Evolutionary conservation across 2,329 filamentous ascomycete species (phyloP).

Genomic region (Diaporthe citri): DNA sequence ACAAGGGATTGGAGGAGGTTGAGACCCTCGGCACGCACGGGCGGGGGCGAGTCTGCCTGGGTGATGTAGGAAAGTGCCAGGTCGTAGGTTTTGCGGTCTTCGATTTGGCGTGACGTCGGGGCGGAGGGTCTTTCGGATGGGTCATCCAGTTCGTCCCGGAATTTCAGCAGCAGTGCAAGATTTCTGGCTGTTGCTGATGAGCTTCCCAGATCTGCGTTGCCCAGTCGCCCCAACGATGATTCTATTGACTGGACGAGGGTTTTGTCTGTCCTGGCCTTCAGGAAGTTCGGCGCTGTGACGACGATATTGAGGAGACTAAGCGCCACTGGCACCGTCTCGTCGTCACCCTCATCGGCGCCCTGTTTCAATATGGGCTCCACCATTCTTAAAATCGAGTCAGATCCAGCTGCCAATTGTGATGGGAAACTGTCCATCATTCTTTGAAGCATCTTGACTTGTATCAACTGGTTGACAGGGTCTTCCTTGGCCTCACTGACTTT

Average conservation of each 20-base stretch:
- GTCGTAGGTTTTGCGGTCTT: constrained; percentile 72
- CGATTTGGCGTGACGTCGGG: constrained; percentile 62
- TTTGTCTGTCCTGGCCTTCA: constrained; percentile 59
- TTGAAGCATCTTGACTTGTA: constrained; percentile 73
- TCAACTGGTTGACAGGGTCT: constrained; percentile 62
- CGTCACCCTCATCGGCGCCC: constrained; percentile 55
- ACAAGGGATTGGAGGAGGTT: constrained; percentile 72
- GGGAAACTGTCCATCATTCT: constrained; percentile 73
- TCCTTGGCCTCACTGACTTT: constrained; percentile 44
- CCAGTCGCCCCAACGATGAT: constrained; percentile 59
- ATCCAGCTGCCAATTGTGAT: constrained; percentile 73
- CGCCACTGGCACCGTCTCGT: constrained; percentile 65
- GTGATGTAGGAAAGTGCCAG: constrained; percentile 75
- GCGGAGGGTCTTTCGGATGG: constrained; percentile 52
- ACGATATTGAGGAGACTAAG: constrained; percentile 73
- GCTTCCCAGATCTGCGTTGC: constrained; percentile 53
- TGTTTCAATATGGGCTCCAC: constrained; percentile 68
- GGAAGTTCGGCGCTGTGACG: constrained; percentile 69
- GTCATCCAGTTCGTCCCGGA: constrained; percentile 66
- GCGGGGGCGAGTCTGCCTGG: constrained; percentile 71
- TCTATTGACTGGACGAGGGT: constrained; percentile 61
- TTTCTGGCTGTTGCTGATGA: constrained; percentile 68
- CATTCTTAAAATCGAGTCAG: constrained; percentile 74
- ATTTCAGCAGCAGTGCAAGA: constrained; percentile 66
- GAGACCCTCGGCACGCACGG: constrained; percentile 75